phyloP scores from a whole-genome alignment of 257 asterid genomes.

The Asclepias syriaca region DNA sequence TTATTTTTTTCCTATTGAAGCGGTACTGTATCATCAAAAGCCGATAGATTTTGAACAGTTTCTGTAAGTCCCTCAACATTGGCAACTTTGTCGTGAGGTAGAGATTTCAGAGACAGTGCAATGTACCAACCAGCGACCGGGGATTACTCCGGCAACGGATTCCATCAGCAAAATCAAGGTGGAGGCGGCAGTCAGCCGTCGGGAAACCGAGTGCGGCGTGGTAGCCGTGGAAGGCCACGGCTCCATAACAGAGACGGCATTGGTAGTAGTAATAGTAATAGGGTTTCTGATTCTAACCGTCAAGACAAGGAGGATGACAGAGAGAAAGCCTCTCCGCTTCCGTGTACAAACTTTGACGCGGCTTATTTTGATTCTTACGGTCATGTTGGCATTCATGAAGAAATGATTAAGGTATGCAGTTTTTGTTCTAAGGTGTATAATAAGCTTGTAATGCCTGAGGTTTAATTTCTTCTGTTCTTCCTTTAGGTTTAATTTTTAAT shows the following conservation, averaged over 20 bases:
- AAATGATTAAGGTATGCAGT: conserved; percentile 73
- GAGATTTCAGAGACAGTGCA: too few species aligned
- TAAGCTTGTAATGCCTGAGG: not conserved
- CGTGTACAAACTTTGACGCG: too few species aligned
- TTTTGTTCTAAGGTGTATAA: not conserved
- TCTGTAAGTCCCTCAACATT: too few species aligned
- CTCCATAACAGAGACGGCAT: conserved; percentile 15
- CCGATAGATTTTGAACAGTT: too few species aligned
- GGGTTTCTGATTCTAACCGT: conserved; percentile 42
- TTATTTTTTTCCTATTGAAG: too few species aligned
- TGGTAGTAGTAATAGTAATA: conserved; percentile 21
- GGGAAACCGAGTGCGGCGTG: too few species aligned
- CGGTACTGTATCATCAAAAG: too few species aligned
- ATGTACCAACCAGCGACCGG: too few species aligned
- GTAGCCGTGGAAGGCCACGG: conserved; percentile 21
- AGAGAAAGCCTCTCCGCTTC: conserved; percentile 29
- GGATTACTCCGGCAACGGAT: too few species aligned
- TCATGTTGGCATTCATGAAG: conserved; percentile 97
- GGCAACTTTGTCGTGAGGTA: too few species aligned
- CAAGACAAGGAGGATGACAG: conserved; percentile 34
- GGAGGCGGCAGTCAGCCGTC: too few species aligned
- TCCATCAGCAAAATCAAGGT: too few species aligned
- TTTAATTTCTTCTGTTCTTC: not conserved
- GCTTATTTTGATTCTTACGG: conserved; percentile 84
- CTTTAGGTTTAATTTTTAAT: not conserved